Evolutionary conservation across 2,329 filamentous ascomycete genomes (phyloP).

Genomic region (Fusarium sp.): DNA sequence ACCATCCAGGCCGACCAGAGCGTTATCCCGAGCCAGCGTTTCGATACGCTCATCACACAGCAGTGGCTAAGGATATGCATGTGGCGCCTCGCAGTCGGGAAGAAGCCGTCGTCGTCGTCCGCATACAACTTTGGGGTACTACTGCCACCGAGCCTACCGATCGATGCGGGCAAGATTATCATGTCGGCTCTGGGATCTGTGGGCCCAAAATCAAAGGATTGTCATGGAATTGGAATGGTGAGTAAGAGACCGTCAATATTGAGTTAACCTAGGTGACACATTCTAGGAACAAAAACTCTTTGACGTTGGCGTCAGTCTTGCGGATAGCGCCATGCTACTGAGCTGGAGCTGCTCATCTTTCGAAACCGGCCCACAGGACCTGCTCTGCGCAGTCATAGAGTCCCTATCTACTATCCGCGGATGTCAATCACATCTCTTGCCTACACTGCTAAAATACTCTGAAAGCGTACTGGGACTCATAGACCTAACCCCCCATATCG

Average conservation of each 20-base stretch:
- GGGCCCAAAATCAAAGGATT: slow-evolving; percentile 46
- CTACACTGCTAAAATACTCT: slow-evolving; percentile 35
- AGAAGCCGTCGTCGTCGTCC: slow-evolving; percentile 35
- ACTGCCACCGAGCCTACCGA: slow-evolving; percentile 38
- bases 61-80: slow-evolving; percentile 49
- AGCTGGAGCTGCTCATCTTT: slow-evolving; percentile 24
- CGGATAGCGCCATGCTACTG: slow-evolving; percentile 12
- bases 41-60: slow-evolving; percentile 50
- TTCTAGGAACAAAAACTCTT: not conserved
- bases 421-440: not conserved
- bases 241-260: not conserved
- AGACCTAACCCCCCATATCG: not conserved
- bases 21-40: slow-evolving; percentile 48
- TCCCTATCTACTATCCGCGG: slow-evolving; percentile 36
- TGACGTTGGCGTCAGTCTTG: not conserved
- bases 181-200: slow-evolving; percentile 45
- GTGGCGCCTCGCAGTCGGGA: slow-evolving; percentile 48
- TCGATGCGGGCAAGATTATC: slow-evolving; percentile 48
- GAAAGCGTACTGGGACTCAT: slow-evolving; percentile 1
- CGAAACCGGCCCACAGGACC: slow-evolving; percentile 39
- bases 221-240: slow-evolving; percentile 50
- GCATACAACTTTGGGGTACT: slow-evolving; percentile 30
- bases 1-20: slow-evolving; percentile 43
- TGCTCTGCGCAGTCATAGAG: slow-evolving; percentile 38
- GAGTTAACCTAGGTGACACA: not conserved